A percentile compares a stretch with the other conserved stretches of the same genome.
Conservation (phyloP, 352 stramenopile species). For the Phytophthora europaea region DNA sequence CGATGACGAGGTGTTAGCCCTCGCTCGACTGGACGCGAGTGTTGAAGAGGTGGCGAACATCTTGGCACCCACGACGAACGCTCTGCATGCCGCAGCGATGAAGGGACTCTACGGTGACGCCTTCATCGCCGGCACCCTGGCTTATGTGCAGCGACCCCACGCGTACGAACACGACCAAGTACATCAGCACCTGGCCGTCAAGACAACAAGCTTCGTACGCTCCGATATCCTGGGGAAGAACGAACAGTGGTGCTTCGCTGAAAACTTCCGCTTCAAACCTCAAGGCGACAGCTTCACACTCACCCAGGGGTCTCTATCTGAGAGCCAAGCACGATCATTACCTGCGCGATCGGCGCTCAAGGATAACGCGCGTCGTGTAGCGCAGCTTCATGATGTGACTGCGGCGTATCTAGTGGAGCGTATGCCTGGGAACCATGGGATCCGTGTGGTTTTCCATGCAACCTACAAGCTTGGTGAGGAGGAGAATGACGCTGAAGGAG, state of each 20-base stretch:
- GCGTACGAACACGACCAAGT: constrained; percentile 4
- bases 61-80: constrained; percentile 24
- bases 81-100: constrained; percentile 40
- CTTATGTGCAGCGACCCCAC: constrained; percentile 26
- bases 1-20: constrained; percentile 36
- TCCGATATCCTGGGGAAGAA: constrained; percentile 47
- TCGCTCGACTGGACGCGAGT: constrained; percentile 34
- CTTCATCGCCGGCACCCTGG: constrained; percentile 45
- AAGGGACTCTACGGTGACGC: constrained; percentile 42
- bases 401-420: constrained; percentile 44
- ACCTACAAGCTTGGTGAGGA: constrained; percentile 15
- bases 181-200: constrained; percentile 35
- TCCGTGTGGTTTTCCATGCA: constrained; percentile 56
- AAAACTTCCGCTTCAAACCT: constrained; percentile 32
- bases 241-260: constrained; percentile 54
- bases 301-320: constrained; percentile 28
- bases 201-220: constrained; percentile 47
- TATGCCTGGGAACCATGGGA: constrained; percentile 21
- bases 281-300: constrained; percentile 34
- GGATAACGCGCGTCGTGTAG: constrained; percentile 32
- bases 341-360: constrained; percentile 27
- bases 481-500: constrained; percentile 3
- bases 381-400: constrained; percentile 46
- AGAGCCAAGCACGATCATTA: constrained; percentile 9
- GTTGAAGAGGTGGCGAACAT: constrained; percentile 45